Conservation (phyloP, 2,329 filamentous ascomycete species). For the Sclerotinia subarctica region DNA sequence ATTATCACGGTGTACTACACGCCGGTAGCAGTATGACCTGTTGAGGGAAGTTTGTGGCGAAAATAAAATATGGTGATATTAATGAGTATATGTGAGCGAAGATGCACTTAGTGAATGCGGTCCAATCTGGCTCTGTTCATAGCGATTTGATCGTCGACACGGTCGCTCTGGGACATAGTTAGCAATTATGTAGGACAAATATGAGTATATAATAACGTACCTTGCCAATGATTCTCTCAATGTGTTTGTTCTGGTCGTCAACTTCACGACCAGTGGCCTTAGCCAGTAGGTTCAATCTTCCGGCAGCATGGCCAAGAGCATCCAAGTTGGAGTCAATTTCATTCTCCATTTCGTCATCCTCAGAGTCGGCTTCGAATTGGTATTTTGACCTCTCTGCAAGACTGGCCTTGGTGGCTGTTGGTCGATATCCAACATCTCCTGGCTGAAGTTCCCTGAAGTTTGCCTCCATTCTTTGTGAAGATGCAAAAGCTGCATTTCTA, state of each 20-base stretch:
- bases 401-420: constrained; percentile 36
- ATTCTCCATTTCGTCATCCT: constrained; percentile 55
- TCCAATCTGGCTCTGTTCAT: constrained; percentile 62
- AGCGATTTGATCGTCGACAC: constrained; percentile 75
- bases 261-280: constrained; percentile 72
- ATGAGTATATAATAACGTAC: constrained; percentile 45
- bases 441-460: constrained; percentile 46
- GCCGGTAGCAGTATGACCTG: background rate
- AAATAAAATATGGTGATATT: background rate
- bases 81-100: background rate
- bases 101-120: constrained; percentile 32
- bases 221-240: constrained; percentile 76
- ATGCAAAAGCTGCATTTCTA: constrained; percentile 51
- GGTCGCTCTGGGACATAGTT: constrained; percentile 62
- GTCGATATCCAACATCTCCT: constrained; percentile 35
- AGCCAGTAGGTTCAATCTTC: constrained; percentile 69
- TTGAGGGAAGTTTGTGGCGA: background rate
- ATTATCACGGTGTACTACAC: background rate
- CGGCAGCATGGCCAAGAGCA: constrained; percentile 58
- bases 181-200: constrained; percentile 30
- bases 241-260: constrained; percentile 71
- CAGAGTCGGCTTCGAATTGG: constrained; percentile 61
- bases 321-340: constrained; percentile 67
- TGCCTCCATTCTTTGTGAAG: constrained; percentile 53
- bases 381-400: constrained; percentile 68